Evolutionary conservation across 192 early-diverging fungal species (phyloP), one percentile per base, ranked within the genome.

Genomic region (Jimgerdemannia lactiflua): DNA sequence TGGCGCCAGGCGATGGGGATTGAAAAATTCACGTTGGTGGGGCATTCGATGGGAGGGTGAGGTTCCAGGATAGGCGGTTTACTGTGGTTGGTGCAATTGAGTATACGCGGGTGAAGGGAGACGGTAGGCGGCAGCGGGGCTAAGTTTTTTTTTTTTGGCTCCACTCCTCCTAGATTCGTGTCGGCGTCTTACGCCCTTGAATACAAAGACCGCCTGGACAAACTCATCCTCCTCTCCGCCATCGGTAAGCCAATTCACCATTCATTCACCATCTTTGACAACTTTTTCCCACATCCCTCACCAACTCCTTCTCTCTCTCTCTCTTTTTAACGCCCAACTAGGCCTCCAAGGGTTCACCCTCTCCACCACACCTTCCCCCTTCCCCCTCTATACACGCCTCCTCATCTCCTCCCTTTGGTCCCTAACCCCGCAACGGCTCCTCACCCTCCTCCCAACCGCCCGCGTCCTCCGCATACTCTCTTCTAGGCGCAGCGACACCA

Each of bases 161-260:
- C 49, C 49, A 59, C 14, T 59, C 49, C 4, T 11, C 14, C 49
- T 14, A 59, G 49, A 4, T 76, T 71, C 72, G 70, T 77, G 4
- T 71, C 76, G 3, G 76, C 76, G 18, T 77, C 76, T 17, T 77
- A 77, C 72, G 76, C 76, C 8, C 42, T 77, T 40, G 67, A 77
- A 72, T 70, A 77, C 64, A 72, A 64, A 42, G 59, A 71, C 3
- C 19, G 70, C 41, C 76, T 77, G 39, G 65, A 72, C 64, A 72
- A 72, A 65, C 76, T 77, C 0, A 71, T 77, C 1, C 43, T 77
- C 4, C 19, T 77, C 39, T 71, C 69, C 19, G 71, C 76, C 4
- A 77, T 77, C 41, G 72, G 72, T 73, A 73, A 66, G 42, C 42
- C 1, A 71, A 29, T 44, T 59, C 49, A 59, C 6, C 14, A 10